Evolutionary conservation across 305 asterid genomes (phyloP).

Genomic region (Rubia balearica): DNA sequence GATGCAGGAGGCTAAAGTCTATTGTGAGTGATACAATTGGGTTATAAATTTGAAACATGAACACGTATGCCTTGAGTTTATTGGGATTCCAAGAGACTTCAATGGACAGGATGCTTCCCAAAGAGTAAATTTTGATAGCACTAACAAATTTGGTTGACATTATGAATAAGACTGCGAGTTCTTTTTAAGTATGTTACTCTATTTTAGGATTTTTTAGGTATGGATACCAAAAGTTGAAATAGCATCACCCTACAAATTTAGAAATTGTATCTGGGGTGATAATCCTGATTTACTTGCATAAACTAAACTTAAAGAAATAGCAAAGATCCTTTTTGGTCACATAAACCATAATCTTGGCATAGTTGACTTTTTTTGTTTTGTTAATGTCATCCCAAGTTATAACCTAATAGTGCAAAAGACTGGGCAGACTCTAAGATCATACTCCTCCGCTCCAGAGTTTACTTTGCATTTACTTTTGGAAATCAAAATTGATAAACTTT

Average conservation of each 20-base stretch:
- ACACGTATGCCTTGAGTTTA: no score
- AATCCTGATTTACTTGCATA: neutral
- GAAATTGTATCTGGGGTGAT: slow-evolving; percentile 2
- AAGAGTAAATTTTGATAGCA: no score
- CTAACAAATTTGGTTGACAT: neutral
- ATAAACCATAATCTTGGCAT: neutral
- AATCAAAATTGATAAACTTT: no score
- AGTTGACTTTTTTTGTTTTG: neutral
- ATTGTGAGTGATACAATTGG: no score
- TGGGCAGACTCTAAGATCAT: neutral
- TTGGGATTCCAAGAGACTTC: no score
- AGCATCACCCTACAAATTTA: neutral
- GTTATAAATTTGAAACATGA: no score
- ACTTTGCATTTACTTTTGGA: no score
- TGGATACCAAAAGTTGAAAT: neutral
- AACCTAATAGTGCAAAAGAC: neutral
- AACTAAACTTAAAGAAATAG: neutral
- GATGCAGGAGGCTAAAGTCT: no score
- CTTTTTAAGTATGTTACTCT: neutral
- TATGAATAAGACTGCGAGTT: neutral
- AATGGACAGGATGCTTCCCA: no score
- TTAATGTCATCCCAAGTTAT: neutral
- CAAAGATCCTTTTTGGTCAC: neutral
- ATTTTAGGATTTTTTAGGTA: no score
- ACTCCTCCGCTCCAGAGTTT: no score